Conservation (phyloP, 169 alveolate species). For the Cryptosporidium andersoni region DNA sequence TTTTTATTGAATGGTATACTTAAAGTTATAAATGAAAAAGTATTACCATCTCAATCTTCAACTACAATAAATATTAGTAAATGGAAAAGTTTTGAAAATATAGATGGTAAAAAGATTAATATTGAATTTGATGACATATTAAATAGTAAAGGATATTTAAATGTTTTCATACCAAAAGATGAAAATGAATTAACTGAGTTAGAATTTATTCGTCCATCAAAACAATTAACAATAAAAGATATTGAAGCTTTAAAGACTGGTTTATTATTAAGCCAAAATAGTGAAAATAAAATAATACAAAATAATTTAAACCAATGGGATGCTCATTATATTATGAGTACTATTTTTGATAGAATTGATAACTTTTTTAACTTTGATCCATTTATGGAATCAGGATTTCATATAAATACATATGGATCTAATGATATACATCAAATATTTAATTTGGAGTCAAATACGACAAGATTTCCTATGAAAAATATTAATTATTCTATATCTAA, state of each 20-base stretch:
- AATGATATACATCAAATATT: too few species aligned
- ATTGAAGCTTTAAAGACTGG: background rate
- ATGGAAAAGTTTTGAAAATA: slow-evolving; percentile 12
- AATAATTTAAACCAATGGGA: too few species aligned
- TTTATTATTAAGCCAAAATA: too few species aligned
- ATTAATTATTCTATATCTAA: too few species aligned
- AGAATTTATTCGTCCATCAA: slow-evolving; percentile 27
- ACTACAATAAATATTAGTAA: slow-evolving; percentile 5
- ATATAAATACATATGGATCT: too few species aligned
- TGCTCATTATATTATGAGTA: too few species aligned
- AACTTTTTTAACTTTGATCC: too few species aligned
- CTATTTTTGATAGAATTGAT: too few species aligned
- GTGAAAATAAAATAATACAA: too few species aligned
- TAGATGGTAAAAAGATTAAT: slow-evolving; percentile 22
- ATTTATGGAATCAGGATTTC: too few species aligned
- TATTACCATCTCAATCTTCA: background rate
- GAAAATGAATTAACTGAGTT: background rate
- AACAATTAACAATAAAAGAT: slow-evolving; percentile 4
- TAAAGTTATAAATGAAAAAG: slow-evolving; percentile 18
- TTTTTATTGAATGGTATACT: background rate
- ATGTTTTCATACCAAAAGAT: slow-evolving; percentile 27
- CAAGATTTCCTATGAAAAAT: slow-evolving; percentile 13
- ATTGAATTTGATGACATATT: slow-evolving; percentile 10
- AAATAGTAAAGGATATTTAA: background rate
- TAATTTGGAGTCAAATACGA: too few species aligned